These are phyloP conservation scores for Colletotrichum coccodes DNA, from an alignment of 2,329 filamentous ascomycete genomes.

Conservation along the genomic window DNA sequence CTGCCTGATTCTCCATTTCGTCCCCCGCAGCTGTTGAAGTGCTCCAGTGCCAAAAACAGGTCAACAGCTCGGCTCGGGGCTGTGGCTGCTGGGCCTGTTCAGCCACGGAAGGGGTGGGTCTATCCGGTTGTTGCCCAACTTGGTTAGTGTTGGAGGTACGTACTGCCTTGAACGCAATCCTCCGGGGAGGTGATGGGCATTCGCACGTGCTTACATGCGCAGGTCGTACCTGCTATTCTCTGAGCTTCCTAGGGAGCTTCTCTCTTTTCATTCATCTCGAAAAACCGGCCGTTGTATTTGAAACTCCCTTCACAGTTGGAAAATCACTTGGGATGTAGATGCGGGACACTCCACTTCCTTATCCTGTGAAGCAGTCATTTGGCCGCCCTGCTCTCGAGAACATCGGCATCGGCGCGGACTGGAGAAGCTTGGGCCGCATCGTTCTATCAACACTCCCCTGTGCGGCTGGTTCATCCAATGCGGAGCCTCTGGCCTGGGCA, in stretches of 20 bases:
- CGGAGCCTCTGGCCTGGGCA: constrained; percentile 14
- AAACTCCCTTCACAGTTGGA: no score
- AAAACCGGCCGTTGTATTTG: no score
- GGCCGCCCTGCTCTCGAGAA: background rate
- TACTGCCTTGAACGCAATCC: background rate
- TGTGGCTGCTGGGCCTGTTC: constrained; percentile 14
- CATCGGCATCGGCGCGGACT: background rate
- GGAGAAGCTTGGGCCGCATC: constrained; percentile 24
- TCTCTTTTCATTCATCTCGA: no score
- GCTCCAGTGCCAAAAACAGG: constrained; percentile 26
- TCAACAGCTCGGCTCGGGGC: constrained; percentile 14
- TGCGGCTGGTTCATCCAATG: constrained; percentile 19
- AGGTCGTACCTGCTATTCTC: no score
- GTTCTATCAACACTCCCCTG: background rate
- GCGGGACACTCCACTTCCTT: no score
- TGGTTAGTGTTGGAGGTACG: background rate
- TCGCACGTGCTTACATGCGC: background rate
- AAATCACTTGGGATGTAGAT: no score
- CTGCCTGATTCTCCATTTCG: constrained; percentile 26
- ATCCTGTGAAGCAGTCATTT: no score
- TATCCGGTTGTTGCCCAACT: background rate
- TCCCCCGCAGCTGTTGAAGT: constrained; percentile 23
- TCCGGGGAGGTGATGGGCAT: background rate
- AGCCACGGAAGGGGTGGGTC: constrained; percentile 23
- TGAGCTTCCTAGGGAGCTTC: no score